These are phyloP conservation scores for Persicaria tinctoria DNA, from an alignment of 148 eudicot species.

Conservation along the genomic window DNA sequence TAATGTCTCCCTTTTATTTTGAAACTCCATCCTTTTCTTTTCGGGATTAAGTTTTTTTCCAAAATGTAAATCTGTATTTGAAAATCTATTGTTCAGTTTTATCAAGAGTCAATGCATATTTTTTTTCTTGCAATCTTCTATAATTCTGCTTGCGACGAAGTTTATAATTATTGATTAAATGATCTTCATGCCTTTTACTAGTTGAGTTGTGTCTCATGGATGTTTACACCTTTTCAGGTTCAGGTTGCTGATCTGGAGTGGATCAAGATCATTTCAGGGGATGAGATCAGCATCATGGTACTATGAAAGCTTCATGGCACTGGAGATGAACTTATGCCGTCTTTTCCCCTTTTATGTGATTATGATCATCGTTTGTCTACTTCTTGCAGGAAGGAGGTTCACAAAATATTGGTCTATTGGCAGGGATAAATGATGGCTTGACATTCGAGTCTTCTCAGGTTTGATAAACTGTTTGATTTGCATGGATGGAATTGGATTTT, in stretches of 20 bases:
- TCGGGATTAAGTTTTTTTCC: not conserved
- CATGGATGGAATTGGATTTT: not conserved
- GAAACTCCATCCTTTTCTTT: not conserved
- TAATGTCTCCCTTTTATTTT: not conserved
- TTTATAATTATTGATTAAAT: not conserved
- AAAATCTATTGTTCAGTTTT: not conserved
- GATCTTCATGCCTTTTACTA: not conserved
- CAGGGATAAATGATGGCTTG: conserved; percentile 57
- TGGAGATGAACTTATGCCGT: conserved; percentile 11
- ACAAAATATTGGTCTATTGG: conserved; percentile 47
- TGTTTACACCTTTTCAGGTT: conserved; percentile 27
- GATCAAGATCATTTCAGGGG: conserved; percentile 58
- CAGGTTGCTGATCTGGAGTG: conserved; percentile 87
- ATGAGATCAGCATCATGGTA: conserved; percentile 65
- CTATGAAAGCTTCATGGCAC: not conserved
- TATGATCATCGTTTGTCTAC: not conserved
- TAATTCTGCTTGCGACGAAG: not conserved
- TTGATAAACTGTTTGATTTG: conserved; percentile 14
- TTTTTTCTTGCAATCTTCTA: not conserved
- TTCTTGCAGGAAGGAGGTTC: conserved; percentile 59
- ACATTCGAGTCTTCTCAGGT: conserved; percentile 78
- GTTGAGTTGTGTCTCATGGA: conserved; percentile 11
- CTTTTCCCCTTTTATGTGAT: not conserved
- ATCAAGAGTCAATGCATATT: not conserved
- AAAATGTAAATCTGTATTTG: not conserved